Percentiles rank a stretch among this genome's conserved stretches.
These are phyloP conservation scores for Scenedesmus sp. DNA, from an alignment of 163 green algal species.

Conservation along the genomic window DNA sequence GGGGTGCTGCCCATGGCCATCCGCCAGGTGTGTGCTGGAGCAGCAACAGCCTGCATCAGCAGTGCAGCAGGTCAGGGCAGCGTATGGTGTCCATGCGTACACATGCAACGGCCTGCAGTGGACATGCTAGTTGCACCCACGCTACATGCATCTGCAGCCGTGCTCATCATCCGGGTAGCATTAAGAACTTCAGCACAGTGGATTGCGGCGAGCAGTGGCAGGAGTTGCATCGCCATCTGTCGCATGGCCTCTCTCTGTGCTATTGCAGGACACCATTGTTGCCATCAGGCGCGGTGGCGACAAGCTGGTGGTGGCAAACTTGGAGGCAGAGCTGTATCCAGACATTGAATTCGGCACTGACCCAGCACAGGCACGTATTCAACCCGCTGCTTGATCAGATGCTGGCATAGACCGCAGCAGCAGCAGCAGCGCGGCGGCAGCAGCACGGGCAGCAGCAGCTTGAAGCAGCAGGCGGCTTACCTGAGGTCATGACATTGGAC, in stretches of 20 bases:
- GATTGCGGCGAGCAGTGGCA: not conserved
- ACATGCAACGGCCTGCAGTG: not conserved
- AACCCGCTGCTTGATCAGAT: not conserved
- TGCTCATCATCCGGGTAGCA: not conserved
- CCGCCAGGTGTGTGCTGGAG: slow-evolving; percentile 67
- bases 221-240: not conserved
- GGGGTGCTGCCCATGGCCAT: slow-evolving; percentile 97
- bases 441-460: not conserved
- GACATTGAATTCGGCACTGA: slow-evolving; percentile 79
- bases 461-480: not conserved
- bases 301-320: slow-evolving; percentile 81
- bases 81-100: not conserved
- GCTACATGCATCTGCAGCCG: not conserved
- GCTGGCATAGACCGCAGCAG: not conserved
- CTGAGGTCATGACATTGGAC: not conserved
- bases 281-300: slow-evolving; percentile 75
- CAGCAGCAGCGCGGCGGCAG: not conserved
- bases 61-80: not conserved
- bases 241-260: not conserved
- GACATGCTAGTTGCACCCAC: not conserved
- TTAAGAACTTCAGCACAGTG: not conserved
- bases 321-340: slow-evolving; percentile 80
- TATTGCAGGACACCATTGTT: slow-evolving; percentile 92
- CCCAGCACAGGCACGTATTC: slow-evolving; percentile 70
- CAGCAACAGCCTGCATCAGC: not conserved